Evolutionary conservation across 805 yeast genomes (phyloP), one percentile per base, ranked within the genome.

Genomic region (Komagataella ulmi): DNA sequence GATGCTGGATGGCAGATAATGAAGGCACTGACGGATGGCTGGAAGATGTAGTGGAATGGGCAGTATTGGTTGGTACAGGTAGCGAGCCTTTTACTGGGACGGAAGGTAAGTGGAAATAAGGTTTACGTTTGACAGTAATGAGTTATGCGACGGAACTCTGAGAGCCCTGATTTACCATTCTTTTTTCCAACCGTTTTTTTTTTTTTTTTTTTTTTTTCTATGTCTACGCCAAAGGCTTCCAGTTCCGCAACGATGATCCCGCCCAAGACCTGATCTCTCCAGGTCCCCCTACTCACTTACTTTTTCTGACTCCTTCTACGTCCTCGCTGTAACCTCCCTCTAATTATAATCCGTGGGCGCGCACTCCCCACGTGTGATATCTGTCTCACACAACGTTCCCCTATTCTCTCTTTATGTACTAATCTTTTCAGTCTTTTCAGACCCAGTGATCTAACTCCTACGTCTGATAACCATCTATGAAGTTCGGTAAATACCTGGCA

Each of bases 401-500:
- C 46, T 44, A 44, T 18, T n/a, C 23, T 19, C 19, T 12, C 46
- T 44, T 44, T 44, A 30, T 30, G 40, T 30, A 30, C 40, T 30
- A 30, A 30, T 18, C 17, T 17, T n/a, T 17, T 18, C 48, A 19
- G 17, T 46, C 30, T 10, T 21, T 21, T 12, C 17, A 10, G 30
- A 12, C 7, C 30, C 12, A 30, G 40, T 17, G 17, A 19, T 46
- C 17, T 19, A 17, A 7, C 14, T 46, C 36, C 48, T 14, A 10
- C n/a, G 10, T n/a, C 17, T 36, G 30, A n/a, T n/a, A 46, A 46
- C 7, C 6, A 19, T 21, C 17, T 21, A 64, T 62, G 99, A 93
- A 93, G 74, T 93, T 89, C 67, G 99, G 99, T 50, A 93, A 93
- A 68, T 87, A 88, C 63, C 74, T 93, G 64, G 98, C 96, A 56